phyloP scores from a whole-genome alignment of 176 grass and related monocot species.

The Melocanna baccifera region DNA sequence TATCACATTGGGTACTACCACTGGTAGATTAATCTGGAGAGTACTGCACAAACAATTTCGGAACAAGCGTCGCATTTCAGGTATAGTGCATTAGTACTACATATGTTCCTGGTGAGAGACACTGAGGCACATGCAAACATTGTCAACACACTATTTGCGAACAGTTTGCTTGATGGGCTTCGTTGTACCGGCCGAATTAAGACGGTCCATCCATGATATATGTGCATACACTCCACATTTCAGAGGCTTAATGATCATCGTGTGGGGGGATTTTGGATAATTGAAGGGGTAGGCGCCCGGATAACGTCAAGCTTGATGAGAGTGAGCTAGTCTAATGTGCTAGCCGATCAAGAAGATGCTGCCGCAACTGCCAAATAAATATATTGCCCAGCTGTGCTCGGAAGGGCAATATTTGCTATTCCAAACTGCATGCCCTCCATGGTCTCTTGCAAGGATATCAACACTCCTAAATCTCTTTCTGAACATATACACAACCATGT shows the following conservation, averaged over 20 bases:
- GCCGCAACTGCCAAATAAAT: background rate
- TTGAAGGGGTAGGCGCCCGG: slow-evolving; percentile 22
- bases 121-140: background rate
- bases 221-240: background rate
- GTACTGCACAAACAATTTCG: background rate
- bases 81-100: background rate
- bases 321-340: background rate
- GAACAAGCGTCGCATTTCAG: background rate
- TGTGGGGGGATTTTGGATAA: slow-evolving; percentile 7
- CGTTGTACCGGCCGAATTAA: background rate
- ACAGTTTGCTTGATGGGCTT: background rate
- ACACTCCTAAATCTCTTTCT: too few relatives aligned
- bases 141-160: background rate
- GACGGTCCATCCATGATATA: background rate
- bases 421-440: background rate
- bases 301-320: slow-evolving; percentile 28
- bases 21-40: background rate
- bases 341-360: background rate
- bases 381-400: background rate
- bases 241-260: background rate
- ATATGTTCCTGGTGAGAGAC: background rate
- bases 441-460: background rate
- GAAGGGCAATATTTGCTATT: background rate
- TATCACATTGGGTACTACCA: slow-evolving; percentile 6
- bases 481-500: background rate